phyloP scores from a whole-genome alignment of 2,329 filamentous ascomycete genomes.

The Sporothrix mexicana region DNA sequence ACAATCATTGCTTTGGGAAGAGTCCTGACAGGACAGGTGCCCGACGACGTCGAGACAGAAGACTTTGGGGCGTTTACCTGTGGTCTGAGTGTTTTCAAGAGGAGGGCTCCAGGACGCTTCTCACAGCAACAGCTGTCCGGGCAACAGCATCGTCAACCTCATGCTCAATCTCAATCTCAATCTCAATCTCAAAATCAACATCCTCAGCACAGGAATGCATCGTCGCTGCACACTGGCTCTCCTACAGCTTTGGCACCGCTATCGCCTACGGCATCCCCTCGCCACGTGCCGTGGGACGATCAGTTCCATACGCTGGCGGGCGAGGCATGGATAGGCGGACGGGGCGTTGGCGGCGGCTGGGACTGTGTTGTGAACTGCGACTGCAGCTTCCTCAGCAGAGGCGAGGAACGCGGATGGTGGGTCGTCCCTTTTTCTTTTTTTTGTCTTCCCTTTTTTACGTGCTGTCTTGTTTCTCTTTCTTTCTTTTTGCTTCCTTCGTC shows the following conservation, averaged over 20 bases:
- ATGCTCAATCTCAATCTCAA: too few species aligned
- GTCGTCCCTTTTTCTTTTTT: conserved; percentile 24
- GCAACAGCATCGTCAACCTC: conserved; percentile 2
- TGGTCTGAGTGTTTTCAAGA: conserved; percentile 69
- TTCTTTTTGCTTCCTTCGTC: not conserved
- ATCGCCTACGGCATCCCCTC: conserved; percentile 3
- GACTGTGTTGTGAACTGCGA: conserved; percentile 77
- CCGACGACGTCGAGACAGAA: conserved; percentile 70
- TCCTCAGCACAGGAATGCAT: conserved; percentile 3
- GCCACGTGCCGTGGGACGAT: conserved; percentile 37
- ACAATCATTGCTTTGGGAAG: conserved; percentile 86
- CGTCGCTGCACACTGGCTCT: not conserved
- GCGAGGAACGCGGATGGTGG: conserved; percentile 40
- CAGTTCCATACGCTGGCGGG: conserved; percentile 30
- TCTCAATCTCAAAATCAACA: not conserved
- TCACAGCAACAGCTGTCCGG: conserved; percentile 40
- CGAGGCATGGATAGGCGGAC: conserved; percentile 60
- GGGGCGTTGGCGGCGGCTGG: conserved; percentile 78
- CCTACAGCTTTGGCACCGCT: not conserved
- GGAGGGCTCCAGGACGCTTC: conserved; percentile 42
- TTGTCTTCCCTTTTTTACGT: not conserved
- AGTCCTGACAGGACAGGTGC: conserved; percentile 78
- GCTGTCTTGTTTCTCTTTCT: not conserved
- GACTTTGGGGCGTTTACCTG: conserved; percentile 89
- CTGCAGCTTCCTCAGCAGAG: conserved; percentile 39